These are phyloP conservation scores for Metschnikowia baotianmanensis DNA, from an alignment of 805 yeast genomes.

Conservation along the genomic window DNA sequence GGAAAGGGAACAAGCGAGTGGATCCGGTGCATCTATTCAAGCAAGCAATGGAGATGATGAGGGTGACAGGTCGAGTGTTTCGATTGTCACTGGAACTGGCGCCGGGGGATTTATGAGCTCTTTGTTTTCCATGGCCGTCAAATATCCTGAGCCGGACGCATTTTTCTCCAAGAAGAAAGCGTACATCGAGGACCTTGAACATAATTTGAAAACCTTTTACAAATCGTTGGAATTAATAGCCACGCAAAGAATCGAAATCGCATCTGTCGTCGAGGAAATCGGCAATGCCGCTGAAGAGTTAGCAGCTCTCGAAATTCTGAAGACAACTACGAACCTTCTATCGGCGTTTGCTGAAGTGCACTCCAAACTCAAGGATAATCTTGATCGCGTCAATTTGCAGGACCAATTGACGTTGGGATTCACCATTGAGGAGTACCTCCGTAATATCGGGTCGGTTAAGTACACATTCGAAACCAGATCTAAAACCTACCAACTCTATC, in stretches of 20 bases:
- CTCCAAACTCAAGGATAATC: conserved; percentile 62
- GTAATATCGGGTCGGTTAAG: conserved; percentile 72
- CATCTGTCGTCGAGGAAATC: conserved; percentile 68
- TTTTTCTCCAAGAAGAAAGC: conserved; percentile 69
- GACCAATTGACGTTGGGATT: conserved; percentile 84
- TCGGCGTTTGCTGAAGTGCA: conserved; percentile 72
- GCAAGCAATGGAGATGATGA: conserved; percentile 38
- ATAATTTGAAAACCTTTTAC: conserved; percentile 65
- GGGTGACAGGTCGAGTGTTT: conserved; percentile 23
- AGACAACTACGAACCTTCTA: conserved; percentile 60
- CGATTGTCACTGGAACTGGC: conserved; percentile 25
- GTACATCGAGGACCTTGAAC: conserved; percentile 69
- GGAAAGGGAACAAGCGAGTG: conserved; percentile 61
- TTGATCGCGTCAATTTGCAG: conserved; percentile 77
- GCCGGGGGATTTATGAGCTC: conserved; percentile 66
- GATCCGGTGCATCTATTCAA: conserved; percentile 47
- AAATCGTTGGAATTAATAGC: conserved; percentile 73
- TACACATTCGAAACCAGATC: conserved; percentile 73
- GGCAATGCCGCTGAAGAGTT: conserved; percentile 51
- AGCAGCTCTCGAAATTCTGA: conserved; percentile 73
- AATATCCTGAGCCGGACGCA: conserved; percentile 73
- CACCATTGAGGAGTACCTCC: conserved; percentile 82
- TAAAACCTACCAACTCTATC: conserved; percentile 44
- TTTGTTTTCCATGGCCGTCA: conserved; percentile 64
- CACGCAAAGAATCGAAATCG: conserved; percentile 71